Conservation (phyloP, 495 filamentous ascomycete genomes). For the Penicillium mononematosum region DNA sequence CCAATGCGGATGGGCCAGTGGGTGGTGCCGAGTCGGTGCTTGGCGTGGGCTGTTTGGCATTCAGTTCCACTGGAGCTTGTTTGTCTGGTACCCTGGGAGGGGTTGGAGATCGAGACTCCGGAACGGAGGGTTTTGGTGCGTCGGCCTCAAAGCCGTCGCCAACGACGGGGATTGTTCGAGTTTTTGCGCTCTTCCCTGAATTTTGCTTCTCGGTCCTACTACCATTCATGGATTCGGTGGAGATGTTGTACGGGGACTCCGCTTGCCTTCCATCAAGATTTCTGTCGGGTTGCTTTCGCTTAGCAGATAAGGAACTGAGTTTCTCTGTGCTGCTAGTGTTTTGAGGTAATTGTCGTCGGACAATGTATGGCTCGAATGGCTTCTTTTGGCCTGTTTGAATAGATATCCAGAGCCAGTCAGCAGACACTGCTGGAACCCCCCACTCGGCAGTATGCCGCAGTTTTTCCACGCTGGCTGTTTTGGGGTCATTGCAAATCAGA, state of each 20-base stretch:
- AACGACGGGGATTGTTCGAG: slow-evolving; percentile 16
- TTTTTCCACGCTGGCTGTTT: slow-evolving; percentile 68
- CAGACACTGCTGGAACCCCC: slow-evolving; percentile 72
- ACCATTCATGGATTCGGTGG: neutral
- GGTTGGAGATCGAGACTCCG: slow-evolving; percentile 32
- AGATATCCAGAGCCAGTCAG: slow-evolving; percentile 81
- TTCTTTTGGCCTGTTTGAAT: slow-evolving; percentile 57
- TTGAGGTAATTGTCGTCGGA: slow-evolving; percentile 34
- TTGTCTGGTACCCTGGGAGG: slow-evolving; percentile 17
- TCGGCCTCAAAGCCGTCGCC: slow-evolving; percentile 28
- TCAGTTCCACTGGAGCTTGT: slow-evolving; percentile 4
- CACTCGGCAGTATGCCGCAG: slow-evolving; percentile 68
- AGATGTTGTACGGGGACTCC: neutral
- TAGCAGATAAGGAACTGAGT: slow-evolving; percentile 21
- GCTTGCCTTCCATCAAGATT: slow-evolving; percentile 3
- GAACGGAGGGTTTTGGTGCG: slow-evolving; percentile 28
- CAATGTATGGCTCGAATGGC: slow-evolving; percentile 48
- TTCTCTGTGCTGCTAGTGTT: slow-evolving; percentile 21
- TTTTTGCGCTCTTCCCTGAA: slow-evolving; percentile 8
- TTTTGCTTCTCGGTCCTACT: slow-evolving; percentile 1
- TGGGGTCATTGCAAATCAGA: slow-evolving; percentile 61
- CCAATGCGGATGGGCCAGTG: slow-evolving; percentile 32
- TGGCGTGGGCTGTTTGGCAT: slow-evolving; percentile 20
- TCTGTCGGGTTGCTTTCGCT: slow-evolving; percentile 12
- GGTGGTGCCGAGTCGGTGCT: slow-evolving; percentile 17